These are phyloP conservation scores for Wickerhamiella kurtzmanii DNA, from an alignment of 805 yeast genomes.

Conservation along the genomic window DNA sequence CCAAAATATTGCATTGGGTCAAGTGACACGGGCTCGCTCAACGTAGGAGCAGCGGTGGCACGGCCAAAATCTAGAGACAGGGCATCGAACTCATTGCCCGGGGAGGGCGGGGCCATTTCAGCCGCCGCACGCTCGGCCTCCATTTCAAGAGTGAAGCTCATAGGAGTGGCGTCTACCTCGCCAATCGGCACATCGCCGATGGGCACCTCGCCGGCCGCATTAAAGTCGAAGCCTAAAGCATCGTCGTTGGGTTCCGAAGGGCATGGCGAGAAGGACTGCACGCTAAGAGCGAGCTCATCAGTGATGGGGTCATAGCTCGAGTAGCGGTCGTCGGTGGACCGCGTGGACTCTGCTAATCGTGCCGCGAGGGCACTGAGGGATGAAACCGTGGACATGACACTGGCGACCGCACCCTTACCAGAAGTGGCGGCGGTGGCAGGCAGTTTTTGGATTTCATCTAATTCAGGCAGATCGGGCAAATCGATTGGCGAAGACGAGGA, in stretches of 20 bases:
- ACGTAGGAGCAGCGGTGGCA: neutral
- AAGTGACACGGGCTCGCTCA: neutral
- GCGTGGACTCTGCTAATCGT: neutral
- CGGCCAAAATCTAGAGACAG: neutral
- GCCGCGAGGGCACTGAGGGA: constrained; percentile 1
- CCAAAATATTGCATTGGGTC: constrained; percentile 1
- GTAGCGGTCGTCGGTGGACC: neutral
- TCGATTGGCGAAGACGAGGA: neutral
- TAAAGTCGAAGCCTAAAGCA: neutral
- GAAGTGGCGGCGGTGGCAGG: too few relatives aligned
- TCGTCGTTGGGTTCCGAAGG: neutral
- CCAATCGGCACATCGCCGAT: neutral
- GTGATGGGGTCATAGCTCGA: neutral
- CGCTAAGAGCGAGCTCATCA: neutral
- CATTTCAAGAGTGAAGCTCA: constrained; percentile 1
- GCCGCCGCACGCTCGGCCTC: constrained; percentile 2
- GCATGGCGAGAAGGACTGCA: neutral
- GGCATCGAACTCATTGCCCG: neutral
- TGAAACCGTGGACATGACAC: neutral
- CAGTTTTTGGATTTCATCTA: neutral
- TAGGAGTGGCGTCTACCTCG: neutral
- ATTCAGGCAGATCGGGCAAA: neutral
- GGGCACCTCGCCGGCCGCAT: neutral
- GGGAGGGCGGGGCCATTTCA: neutral
- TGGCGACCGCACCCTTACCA: neutral